phyloP scores from a whole-genome alignment of 2,329 filamentous ascomycete species.

The Magnaporthales sp. region DNA sequence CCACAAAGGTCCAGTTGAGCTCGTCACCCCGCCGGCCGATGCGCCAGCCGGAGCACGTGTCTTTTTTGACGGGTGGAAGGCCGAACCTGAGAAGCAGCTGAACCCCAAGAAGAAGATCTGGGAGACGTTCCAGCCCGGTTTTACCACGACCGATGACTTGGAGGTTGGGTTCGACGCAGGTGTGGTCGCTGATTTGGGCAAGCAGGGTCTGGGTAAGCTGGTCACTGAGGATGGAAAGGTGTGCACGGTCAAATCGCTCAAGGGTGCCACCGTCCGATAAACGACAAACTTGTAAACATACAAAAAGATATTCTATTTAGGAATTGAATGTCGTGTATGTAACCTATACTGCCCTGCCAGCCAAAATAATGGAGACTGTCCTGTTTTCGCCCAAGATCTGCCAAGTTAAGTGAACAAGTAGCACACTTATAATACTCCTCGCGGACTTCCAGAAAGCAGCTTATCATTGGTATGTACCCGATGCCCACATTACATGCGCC shows the following conservation, averaged over 20 bases:
- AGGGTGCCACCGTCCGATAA: conserved; percentile 76
- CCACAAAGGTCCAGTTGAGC: conserved; percentile 85
- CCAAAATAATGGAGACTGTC: background rate
- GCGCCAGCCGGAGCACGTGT: conserved; percentile 79
- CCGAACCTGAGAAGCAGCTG: conserved; percentile 83
- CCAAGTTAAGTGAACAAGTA: background rate
- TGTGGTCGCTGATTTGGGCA: conserved; percentile 67
- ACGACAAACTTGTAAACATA: conserved; percentile 3
- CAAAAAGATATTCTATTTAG: background rate
- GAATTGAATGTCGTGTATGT: background rate
- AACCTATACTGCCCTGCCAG: background rate
- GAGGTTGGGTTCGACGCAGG: conserved; percentile 82
- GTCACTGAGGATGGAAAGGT: conserved; percentile 69
- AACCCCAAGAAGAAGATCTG: conserved; percentile 99
- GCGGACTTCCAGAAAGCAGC: too few relatives aligned
- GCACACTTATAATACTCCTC: background rate
- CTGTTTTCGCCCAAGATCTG: background rate
- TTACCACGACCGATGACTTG: conserved; percentile 74
- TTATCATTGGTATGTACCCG: too few relatives aligned
- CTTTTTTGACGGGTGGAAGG: conserved; percentile 90
- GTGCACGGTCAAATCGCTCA: conserved; percentile 76
- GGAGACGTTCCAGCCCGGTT: conserved; percentile 94
- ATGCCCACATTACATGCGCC: background rate
- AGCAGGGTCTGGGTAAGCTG: conserved; percentile 58
- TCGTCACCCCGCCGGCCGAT: conserved; percentile 74